These are phyloP conservation scores for Aspergillus tanneri DNA, from an alignment of 2,329 filamentous ascomycete species.

Conservation along the genomic window DNA sequence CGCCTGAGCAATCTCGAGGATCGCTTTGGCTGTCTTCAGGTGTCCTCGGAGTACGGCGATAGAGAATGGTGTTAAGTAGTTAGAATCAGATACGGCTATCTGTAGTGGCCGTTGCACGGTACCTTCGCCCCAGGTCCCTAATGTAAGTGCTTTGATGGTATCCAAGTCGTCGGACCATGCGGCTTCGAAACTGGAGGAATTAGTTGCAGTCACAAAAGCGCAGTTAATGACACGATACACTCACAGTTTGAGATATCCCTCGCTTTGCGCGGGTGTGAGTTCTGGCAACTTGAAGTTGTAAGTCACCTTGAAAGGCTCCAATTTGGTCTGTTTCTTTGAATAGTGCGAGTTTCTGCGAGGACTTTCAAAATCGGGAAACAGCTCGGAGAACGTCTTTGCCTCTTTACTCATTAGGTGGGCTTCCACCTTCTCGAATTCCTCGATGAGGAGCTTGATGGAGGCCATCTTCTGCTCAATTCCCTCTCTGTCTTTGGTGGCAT, in stretches of 20 bases:
- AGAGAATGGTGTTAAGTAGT: conserved; percentile 61
- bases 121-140: conserved; percentile 41
- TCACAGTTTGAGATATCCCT: conserved; percentile 64
- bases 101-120: conserved; percentile 60
- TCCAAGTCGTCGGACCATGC: conserved; percentile 69
- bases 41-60: conserved; percentile 68
- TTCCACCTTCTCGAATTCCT: conserved; percentile 58
- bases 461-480: conserved; percentile 54
- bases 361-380: conserved; percentile 54
- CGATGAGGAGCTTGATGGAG: conserved; percentile 54
- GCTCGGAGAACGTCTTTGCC: conserved; percentile 65
- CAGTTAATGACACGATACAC: conserved; percentile 26
- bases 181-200: conserved; percentile 54
- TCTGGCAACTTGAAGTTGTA: conserved; percentile 54
- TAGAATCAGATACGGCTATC: conserved; percentile 58
- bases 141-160: conserved; percentile 50
- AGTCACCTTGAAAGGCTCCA: conserved; percentile 47
- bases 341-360: neutral
- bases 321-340: no score
- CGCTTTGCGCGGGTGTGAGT: conserved; percentile 54
- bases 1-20: conserved; percentile 68
- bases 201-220: conserved; percentile 50
- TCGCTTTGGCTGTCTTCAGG: conserved; percentile 59
- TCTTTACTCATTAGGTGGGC: conserved; percentile 55
- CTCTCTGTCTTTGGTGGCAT: conserved; percentile 6